Base-by-base conservation (phyloP, 192 early-diverging fungal genomes). In the Phlyctochytrium planicorne region DNA sequence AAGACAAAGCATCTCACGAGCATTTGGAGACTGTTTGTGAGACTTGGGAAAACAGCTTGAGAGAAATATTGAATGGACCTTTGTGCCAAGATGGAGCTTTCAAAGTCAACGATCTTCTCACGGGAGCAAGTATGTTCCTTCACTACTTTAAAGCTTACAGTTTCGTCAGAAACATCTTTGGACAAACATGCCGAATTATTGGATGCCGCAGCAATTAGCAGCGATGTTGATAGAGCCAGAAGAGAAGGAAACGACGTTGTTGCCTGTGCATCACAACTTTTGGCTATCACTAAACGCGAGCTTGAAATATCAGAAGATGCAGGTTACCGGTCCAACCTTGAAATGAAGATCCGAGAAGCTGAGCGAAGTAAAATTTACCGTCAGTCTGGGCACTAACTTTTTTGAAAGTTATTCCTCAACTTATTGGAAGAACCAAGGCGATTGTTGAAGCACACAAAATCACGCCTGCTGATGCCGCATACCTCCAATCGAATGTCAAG, bases 51-150 rank as follows among this genome's bases (percentile, higher is more conserved):
- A 73, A 70, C 2, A 25, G 34, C 12, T 53, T 75, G 36, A 71
- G 71, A 34, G 70, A 72, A 24, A 3, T 82, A n/a, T 69, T 72
- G 36, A 68, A 71, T 30, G 52, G 56, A 16, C 12, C 75, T 20
- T 59, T 79, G 27, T 60, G 61, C 23, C 70, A 75, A 35, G 76
- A 78, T 34, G 80, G 76, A 0, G 60, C 78, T n/a, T 81, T 76
- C 60, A 59, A 78, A 37, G 72, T 71, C 33, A 24, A 63, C 2
- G 75, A 81, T 16, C 34, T 81, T 2, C 37, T 81, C 27, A 16
- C 59, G n/a, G 77, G 76, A n/a, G 65, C 68, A 1, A 67, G 79
- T 80, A 63, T 34, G 63, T 72, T 30, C 33, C 0, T 33, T 47
- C 40, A 14, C 20, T 59, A 3, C 30, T 30, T 27, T 25, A 25